These are phyloP conservation scores for Chlamydomonas urium DNA, from an alignment of 139 green algal species.

Conservation along the genomic window DNA sequence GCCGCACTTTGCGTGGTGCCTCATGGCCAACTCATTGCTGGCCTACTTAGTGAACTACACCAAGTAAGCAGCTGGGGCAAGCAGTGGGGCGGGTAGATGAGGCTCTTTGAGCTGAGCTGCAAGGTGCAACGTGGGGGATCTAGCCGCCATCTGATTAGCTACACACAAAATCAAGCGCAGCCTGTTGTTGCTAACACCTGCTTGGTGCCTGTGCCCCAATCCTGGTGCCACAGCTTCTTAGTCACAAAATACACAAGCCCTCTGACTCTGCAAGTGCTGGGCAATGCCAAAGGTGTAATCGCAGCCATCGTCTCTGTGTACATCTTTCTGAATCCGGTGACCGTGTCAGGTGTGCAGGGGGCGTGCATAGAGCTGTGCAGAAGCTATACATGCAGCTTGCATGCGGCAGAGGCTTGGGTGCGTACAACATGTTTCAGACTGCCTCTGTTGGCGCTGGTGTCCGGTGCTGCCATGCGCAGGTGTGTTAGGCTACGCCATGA, in stretches of 20 bases:
- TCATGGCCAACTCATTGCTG: slow-evolving; percentile 81
- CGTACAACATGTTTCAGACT: not conserved
- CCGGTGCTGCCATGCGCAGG: not conserved
- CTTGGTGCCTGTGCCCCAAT: not conserved
- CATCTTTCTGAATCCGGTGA: slow-evolving; percentile 83
- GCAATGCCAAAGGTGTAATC: slow-evolving; percentile 94
- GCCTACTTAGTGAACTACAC: slow-evolving; percentile 95
- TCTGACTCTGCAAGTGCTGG: slow-evolving; percentile 93
- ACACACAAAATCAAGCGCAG: not conserved
- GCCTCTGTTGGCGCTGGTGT: not conserved
- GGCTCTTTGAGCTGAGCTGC: not conserved
- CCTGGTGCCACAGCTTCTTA: slow-evolving; percentile 84
- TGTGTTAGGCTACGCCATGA: slow-evolving; percentile 27
- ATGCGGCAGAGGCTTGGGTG: not conserved
- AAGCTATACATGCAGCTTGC: not conserved
- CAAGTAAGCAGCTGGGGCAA: slow-evolving; percentile 45
- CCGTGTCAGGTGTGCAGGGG: not conserved
- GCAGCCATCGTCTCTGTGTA: slow-evolving; percentile 76
- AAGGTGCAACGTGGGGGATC: not conserved
- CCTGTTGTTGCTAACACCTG: not conserved
- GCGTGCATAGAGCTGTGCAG: not conserved
- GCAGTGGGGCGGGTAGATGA: not conserved
- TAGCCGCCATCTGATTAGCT: not conserved
- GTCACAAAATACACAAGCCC: slow-evolving; percentile 92
- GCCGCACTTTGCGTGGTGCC: slow-evolving; percentile 51